Evolutionary conservation across 345 rosid species (phyloP), one percentile per base, ranked within the genome.

Genomic region (Brassica juncea): DNA sequence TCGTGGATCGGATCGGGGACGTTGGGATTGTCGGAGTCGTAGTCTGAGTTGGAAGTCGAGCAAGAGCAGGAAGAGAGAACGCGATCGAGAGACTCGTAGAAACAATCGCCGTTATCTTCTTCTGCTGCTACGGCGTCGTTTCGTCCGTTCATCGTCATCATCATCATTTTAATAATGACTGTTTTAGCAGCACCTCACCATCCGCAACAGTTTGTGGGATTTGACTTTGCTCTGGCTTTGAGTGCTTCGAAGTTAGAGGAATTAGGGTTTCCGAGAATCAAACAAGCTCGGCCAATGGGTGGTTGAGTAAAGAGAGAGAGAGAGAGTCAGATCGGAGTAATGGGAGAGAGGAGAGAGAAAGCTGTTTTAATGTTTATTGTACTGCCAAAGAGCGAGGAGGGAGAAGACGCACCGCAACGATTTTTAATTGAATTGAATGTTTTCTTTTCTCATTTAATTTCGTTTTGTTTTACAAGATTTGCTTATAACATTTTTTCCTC

Each of bases 1-100:
- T 68, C 84, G 66, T 39, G 82, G 71, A 79, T 80, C 70, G 80
- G 55, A 39, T 77, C 80, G 23, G 84, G 72, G 27, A 74, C 65
- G 58, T 62, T 64, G 21, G 82, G 89, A 14, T 10, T 47, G 80
- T 89, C 97, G 60, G 89, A 85, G 74, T 89, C 91, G 70, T 81
- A 81, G 68, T 81, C 84, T 8, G 84, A 81, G 81, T 81, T 81
- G 0, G 91, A 87, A 70, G 87, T 84, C 5, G 97, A 86, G 70
- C 90, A 90, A 34, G 97, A 92, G 72, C 88, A 87, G 6, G 93
- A 89, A 4, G 88, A 85, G 9, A 89, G 89, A 58, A 90, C 85
- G 82, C 97, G 94, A 83, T 92, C 93, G 28, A 89, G 88, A 11
- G 97, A 88, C 75, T 92, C 97, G 72, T 89, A 92, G 82, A 92